phyloP scores from a whole-genome alignment of 306 rosid species.

The Bauhinia variegata region DNA sequence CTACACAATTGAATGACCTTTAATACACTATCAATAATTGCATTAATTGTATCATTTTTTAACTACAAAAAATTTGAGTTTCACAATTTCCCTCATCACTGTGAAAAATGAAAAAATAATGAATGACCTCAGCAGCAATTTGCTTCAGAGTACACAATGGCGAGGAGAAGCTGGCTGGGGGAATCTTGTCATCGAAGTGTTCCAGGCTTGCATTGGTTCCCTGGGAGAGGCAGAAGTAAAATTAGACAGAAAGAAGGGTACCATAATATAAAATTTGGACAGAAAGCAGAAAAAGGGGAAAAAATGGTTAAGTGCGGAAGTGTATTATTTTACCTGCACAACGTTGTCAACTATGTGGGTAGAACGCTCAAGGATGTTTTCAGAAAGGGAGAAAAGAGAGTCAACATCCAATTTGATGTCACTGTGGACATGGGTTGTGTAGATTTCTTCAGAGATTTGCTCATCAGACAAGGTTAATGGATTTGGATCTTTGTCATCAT shows the following conservation, averaged over 20 bases:
- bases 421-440: conserved; percentile 9
- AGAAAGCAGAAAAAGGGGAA: background rate
- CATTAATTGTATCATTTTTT: too few relatives aligned
- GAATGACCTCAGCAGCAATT: conserved; percentile 8
- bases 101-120: background rate
- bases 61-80: too few relatives aligned
- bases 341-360: conserved; percentile 4
- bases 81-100: too few relatives aligned
- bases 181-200: conserved; percentile 2
- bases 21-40: too few relatives aligned
- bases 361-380: conserved; percentile 14
- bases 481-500: background rate
- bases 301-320: too few relatives aligned
- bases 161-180: background rate
- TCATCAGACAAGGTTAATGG: conserved; percentile 5
- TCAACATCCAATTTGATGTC: background rate
- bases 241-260: too few relatives aligned
- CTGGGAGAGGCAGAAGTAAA: background rate
- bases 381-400: background rate
- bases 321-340: background rate
- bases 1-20: too few relatives aligned
- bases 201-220: background rate
- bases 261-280: too few relatives aligned
- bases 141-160: conserved; percentile 11
- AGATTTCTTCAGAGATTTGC: background rate